Evolutionary conservation across 1,284 basidiomycete genomes (phyloP).

Genomic region (Dichomitus squalens): DNA sequence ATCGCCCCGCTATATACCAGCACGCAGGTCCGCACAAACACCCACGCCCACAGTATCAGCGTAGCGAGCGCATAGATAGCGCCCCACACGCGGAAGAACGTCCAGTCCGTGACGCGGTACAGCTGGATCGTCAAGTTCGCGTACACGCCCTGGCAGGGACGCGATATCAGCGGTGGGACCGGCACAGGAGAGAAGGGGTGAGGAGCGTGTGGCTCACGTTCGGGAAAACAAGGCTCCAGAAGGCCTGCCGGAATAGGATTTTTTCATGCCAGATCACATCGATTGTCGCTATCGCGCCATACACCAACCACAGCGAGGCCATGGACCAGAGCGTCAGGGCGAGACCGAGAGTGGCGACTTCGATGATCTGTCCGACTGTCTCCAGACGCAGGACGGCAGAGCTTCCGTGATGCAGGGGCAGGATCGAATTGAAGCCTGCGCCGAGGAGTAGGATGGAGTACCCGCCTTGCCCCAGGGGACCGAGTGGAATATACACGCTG

Average conservation of each 20-base stretch:
- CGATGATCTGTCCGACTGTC: conserved; percentile 34
- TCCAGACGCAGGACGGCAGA: conserved; percentile 33
- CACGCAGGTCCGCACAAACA: conserved; percentile 40
- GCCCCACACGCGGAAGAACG: conserved; percentile 33
- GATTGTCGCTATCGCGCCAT: conserved; percentile 38
- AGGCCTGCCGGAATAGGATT: conserved; percentile 43
- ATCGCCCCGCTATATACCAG: conserved; percentile 42
- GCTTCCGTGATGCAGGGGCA: conserved; percentile 37
- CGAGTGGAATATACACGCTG: conserved; percentile 34
- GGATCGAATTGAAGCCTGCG: conserved; percentile 40
- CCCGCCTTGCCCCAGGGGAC: conserved; percentile 47
- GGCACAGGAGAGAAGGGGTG: background rate
- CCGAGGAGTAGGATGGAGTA: conserved; percentile 60
- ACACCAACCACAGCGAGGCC: conserved; percentile 47
- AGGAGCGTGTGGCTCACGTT: conserved; percentile 32
- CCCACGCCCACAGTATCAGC: conserved; percentile 44
- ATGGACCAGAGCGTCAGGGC: conserved; percentile 48
- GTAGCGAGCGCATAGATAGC: conserved; percentile 26
- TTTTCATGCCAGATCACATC: conserved; percentile 32
- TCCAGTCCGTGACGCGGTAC: conserved; percentile 43
- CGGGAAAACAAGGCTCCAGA: conserved; percentile 55
- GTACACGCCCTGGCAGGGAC: conserved; percentile 39
- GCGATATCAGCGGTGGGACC: background rate
- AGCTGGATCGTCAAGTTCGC: conserved; percentile 48
- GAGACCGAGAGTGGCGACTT: conserved; percentile 39